phyloP scores from a whole-genome alignment of 768 basidiomycete species.

The Terana coerulea region DNA sequence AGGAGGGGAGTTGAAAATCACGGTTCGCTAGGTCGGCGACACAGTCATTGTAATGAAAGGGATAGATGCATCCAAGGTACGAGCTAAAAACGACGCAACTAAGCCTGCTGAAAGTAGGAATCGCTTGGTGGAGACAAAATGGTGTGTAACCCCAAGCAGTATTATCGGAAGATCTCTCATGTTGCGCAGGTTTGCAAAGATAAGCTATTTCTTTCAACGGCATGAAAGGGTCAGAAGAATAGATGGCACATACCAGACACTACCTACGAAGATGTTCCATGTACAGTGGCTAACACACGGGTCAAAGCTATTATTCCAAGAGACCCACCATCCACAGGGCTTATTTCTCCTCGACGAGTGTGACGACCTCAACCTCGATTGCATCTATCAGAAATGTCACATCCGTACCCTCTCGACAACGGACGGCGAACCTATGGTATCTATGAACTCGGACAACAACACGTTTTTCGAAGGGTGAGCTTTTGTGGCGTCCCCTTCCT shows the following conservation, averaged over 20 bases:
- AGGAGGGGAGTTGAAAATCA: not conserved
- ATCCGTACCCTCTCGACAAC: constrained; percentile 31
- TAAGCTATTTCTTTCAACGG: constrained; percentile 54
- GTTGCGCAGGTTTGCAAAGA: constrained; percentile 60
- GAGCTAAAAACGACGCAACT: constrained; percentile 37
- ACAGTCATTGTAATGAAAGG: constrained; percentile 62
- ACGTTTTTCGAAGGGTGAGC: too few relatives aligned
- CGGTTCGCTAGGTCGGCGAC: constrained; percentile 50
- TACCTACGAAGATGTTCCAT: constrained; percentile 46
- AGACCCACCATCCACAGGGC: constrained; percentile 59
- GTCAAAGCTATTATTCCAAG: constrained; percentile 61
- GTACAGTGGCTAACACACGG: constrained; percentile 71
- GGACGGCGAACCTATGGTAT: not conserved
- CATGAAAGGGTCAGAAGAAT: constrained; percentile 31
- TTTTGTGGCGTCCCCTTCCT: too few relatives aligned
- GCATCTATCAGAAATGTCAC: constrained; percentile 58
- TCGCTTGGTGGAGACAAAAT: constrained; percentile 51
- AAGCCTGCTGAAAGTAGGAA: constrained; percentile 48
- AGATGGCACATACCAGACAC: not conserved
- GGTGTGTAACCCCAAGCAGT: constrained; percentile 40
- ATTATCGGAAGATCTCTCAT: not conserved
- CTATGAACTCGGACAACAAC: too few relatives aligned
- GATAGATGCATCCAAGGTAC: constrained; percentile 37
- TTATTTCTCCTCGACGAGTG: constrained; percentile 56
- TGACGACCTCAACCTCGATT: constrained; percentile 48